phyloP scores from a whole-genome alignment of 768 basidiomycete genomes.

The Lactifluus hygrophoroides region DNA sequence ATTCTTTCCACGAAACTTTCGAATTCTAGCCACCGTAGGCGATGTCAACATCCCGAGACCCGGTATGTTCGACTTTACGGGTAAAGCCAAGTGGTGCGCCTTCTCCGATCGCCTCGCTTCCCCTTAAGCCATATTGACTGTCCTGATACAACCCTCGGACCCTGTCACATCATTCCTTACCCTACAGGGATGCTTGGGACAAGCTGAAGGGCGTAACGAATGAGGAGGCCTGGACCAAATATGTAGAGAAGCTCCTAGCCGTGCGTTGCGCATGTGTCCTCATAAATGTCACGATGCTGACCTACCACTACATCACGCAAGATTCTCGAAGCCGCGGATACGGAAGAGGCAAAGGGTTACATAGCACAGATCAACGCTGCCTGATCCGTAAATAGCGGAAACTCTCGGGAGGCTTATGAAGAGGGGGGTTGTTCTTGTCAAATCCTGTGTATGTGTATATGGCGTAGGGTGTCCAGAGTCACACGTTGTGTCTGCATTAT shows the following conservation, averaged over 20 bases:
- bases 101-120: neutral
- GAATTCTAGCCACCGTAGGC: constrained; percentile 54
- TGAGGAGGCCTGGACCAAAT: constrained; percentile 64
- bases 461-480: neutral
- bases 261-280: constrained; percentile 33
- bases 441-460: neutral
- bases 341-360: constrained; percentile 46
- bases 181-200: constrained; percentile 79
- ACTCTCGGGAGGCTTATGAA: neutral
- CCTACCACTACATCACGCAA: constrained; percentile 25
- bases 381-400: constrained; percentile 15
- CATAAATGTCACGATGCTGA: constrained; percentile 4
- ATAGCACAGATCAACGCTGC: constrained; percentile 55
- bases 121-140: constrained; percentile 6
- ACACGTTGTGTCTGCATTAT: neutral
- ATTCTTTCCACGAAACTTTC: constrained; percentile 1
- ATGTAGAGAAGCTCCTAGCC: constrained; percentile 66
- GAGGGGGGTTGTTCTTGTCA: neutral
- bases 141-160: neutral
- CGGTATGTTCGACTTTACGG: constrained; percentile 77
- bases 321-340: constrained; percentile 47
- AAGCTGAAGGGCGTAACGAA: constrained; percentile 57
- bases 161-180: neutral
- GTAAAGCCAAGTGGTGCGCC: constrained; percentile 83
- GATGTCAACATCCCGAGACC: constrained; percentile 58